These are phyloP conservation scores for Nakazawaea wickerhamii DNA, from an alignment of 805 yeast species.

Conservation along the genomic window DNA sequence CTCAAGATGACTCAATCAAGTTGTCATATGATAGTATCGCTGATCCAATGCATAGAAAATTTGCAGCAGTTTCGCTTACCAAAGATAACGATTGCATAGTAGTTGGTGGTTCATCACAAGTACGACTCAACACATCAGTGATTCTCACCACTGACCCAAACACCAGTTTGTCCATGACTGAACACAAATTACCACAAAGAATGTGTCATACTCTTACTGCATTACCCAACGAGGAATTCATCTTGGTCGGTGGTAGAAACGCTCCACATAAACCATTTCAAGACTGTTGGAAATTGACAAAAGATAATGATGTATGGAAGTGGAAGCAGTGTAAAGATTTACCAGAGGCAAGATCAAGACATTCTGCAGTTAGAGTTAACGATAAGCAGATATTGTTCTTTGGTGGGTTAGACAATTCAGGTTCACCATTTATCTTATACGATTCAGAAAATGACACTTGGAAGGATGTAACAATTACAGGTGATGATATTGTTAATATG, in stretches of 20 bases:
- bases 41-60: slow-evolving; percentile 31
- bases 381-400: slow-evolving; percentile 34
- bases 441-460: slow-evolving; percentile 14
- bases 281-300: slow-evolving; percentile 37
- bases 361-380: slow-evolving; percentile 31
- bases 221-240: slow-evolving; percentile 21
- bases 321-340: slow-evolving; percentile 40
- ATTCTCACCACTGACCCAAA: slow-evolving; percentile 4
- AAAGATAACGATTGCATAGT: slow-evolving; percentile 17
- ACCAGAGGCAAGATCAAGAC: slow-evolving; percentile 47
- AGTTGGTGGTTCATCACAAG: slow-evolving; percentile 35
- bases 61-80: slow-evolving; percentile 23
- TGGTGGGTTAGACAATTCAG: slow-evolving; percentile 39
- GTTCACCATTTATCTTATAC: slow-evolving; percentile 19
- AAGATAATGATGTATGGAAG: slow-evolving; percentile 14
- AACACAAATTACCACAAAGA: slow-evolving; percentile 31
- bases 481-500: slow-evolving; percentile 16
- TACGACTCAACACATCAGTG: slow-evolving; percentile 25
- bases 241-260: slow-evolving; percentile 64
- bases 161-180: slow-evolving; percentile 12
- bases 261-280: slow-evolving; percentile 45
- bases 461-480: slow-evolving; percentile 17
- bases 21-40: slow-evolving; percentile 6
- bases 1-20: slow-evolving; percentile 5
- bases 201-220: slow-evolving; percentile 53